Percentiles rank a stretch among this genome's conserved stretches.
These are phyloP conservation scores for Suillus luteus DNA, from an alignment of 768 basidiomycete genomes.

Conservation along the genomic window DNA sequence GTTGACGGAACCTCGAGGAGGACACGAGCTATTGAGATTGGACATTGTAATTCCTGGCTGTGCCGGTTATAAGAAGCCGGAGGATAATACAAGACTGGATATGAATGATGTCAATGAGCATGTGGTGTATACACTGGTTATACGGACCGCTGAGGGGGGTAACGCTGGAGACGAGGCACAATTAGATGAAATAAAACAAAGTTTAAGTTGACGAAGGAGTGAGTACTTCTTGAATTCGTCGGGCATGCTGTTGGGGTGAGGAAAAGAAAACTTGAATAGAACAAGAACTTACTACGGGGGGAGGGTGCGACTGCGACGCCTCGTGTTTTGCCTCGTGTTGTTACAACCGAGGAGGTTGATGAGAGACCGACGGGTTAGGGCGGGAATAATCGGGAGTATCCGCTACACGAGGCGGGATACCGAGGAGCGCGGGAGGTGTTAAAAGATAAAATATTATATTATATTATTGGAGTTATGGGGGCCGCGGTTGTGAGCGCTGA, in stretches of 20 bases:
- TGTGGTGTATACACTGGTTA: constrained; percentile 6
- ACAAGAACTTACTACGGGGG: neutral
- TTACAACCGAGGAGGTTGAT: neutral
- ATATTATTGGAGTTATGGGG: neutral
- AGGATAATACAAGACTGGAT: neutral
- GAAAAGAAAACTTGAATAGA: neutral
- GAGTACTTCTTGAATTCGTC: neutral
- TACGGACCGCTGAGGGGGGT: constrained; percentile 4
- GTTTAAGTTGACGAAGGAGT: constrained; percentile 6
- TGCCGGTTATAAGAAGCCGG: constrained; percentile 6
- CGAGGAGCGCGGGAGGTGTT: constrained; percentile 4
- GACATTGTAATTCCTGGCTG: constrained; percentile 2
- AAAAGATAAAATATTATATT: neutral
- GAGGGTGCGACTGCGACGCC: neutral
- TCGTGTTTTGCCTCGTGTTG: constrained; percentile 8
- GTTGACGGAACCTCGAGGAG: constrained; percentile 5
- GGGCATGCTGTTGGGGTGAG: constrained; percentile 4
- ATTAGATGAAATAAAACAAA: constrained; percentile 2
- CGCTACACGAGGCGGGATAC: constrained; percentile 10
- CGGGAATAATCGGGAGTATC: constrained; percentile 8
- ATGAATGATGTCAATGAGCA: constrained; percentile 6
- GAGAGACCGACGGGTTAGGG: constrained; percentile 5
- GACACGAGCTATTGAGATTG: constrained; percentile 5
- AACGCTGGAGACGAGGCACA: constrained; percentile 5
- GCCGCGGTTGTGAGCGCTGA: constrained; percentile 26